phyloP scores from a whole-genome alignment of 371 early-diverging fungal genomes.

The Mucor irregularis region DNA sequence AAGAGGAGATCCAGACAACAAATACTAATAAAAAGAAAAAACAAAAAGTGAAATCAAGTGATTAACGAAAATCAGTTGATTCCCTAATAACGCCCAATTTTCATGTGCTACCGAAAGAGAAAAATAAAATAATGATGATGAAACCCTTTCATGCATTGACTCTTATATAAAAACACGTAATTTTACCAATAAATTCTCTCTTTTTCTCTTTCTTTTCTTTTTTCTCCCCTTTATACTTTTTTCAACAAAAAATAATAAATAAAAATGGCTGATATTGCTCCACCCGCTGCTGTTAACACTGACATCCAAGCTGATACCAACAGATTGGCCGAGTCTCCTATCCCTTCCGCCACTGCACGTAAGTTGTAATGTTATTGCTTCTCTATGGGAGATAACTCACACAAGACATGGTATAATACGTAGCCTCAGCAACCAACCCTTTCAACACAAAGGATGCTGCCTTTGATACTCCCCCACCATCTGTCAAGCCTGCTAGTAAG shows the following conservation, averaged over 20 bases:
- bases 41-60: slow-evolving; percentile 5
- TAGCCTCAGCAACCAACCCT: too few species aligned
- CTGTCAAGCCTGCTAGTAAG: slow-evolving; percentile 2
- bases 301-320: not conserved
- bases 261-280: slow-evolving; percentile 13
- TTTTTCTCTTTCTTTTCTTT: slow-evolving; percentile 1
- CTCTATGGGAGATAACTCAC: not conserved
- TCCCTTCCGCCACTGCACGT: slow-evolving; percentile 14
- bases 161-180: slow-evolving; percentile 3
- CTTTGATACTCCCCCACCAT: slow-evolving; percentile 17
- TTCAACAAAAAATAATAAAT: not conserved
- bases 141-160: slow-evolving; percentile 14
- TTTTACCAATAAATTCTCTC: not conserved
- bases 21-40: too few species aligned
- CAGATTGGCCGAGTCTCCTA: slow-evolving; percentile 7
- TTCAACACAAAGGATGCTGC: slow-evolving; percentile 2
- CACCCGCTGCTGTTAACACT: slow-evolving; percentile 7
- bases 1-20: too few species aligned
- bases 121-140: slow-evolving; percentile 7
- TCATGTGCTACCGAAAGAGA: slow-evolving; percentile 3
- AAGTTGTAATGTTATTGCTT: too few species aligned
- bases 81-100: slow-evolving; percentile 1
- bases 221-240: not conserved
- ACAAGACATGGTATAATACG: too few species aligned
- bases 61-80: slow-evolving; percentile 1